A percentile compares a stretch with the other conserved stretches of the same genome.
phyloP scores from a whole-genome alignment of 2,329 filamentous ascomycete species.

The Colletotrichum lindemuthianum region DNA sequence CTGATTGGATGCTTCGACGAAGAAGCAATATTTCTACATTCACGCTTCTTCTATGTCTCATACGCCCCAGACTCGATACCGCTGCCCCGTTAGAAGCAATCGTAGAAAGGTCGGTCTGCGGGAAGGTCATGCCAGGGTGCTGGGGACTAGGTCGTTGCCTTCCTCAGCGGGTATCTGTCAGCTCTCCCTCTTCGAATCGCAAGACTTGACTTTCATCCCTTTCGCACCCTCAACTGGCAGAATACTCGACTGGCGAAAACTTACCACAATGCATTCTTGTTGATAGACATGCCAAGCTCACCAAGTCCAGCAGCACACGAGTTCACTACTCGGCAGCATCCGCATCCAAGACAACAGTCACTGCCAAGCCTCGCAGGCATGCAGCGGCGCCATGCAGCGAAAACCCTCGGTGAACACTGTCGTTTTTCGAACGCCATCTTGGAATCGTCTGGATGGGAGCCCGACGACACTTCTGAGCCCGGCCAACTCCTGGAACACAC shows the following conservation, averaged over 20 bases:
- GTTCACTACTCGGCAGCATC: not conserved
- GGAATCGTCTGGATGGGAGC: constrained; percentile 24
- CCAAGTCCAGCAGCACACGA: too few relatives aligned
- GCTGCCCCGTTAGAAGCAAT: not conserved
- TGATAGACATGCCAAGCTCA: not conserved
- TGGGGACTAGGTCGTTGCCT: not conserved
- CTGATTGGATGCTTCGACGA: constrained; percentile 20
- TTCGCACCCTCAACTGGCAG: too few relatives aligned
- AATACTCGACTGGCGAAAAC: not conserved
- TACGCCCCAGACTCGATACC: constrained; percentile 10
- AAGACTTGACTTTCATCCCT: not conserved
- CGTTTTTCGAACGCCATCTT: constrained; percentile 30
- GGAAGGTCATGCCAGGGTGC: not conserved
- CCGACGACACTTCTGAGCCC: constrained; percentile 22
- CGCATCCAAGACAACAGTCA: not conserved
- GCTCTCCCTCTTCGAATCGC: not conserved
- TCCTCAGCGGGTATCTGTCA: not conserved
- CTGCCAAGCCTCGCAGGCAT: constrained; percentile 30
- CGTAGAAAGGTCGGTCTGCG: not conserved
- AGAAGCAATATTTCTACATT: constrained; percentile 21
- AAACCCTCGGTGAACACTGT: constrained; percentile 22
- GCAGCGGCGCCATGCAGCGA: constrained; percentile 24
- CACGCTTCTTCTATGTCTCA: constrained; percentile 16
- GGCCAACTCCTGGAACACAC: constrained; percentile 17
- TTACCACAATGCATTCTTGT: not conserved